phyloP scores from a whole-genome alignment of 1,139 yeast species.

The Kodamaea sp. region DNA sequence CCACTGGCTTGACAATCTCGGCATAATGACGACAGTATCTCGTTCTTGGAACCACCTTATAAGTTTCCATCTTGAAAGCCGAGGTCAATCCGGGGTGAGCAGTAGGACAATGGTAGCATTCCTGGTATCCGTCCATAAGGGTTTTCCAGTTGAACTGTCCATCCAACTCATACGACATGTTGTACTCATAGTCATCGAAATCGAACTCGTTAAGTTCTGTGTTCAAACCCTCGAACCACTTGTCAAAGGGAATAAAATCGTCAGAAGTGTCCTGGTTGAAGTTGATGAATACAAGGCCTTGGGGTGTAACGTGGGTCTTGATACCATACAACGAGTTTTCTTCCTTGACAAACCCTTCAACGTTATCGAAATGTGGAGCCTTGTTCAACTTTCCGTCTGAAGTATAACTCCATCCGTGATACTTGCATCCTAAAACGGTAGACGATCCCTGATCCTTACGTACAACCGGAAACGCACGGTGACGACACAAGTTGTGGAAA shows the following conservation, averaged over 20 bases:
- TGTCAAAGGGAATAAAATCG: constrained; percentile 46
- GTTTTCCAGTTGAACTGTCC: constrained; percentile 69
- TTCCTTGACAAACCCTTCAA: constrained; percentile 56
- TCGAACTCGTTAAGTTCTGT: constrained; percentile 57
- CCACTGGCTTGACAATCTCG: constrained; percentile 78
- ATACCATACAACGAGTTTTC: constrained; percentile 58
- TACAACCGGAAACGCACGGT: constrained; percentile 62
- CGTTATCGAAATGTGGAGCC: constrained; percentile 62
- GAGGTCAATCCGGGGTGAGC: constrained; percentile 61
- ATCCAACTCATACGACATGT: constrained; percentile 65
- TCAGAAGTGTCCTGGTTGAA: constrained; percentile 38
- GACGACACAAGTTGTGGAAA: constrained; percentile 65
- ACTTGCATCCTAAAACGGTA: constrained; percentile 56
- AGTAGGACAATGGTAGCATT: constrained; percentile 67
- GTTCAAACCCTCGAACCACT: constrained; percentile 53
- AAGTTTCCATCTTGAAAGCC: constrained; percentile 65
- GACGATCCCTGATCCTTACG: constrained; percentile 61
- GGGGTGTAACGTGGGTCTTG: constrained; percentile 53
- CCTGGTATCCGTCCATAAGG: constrained; percentile 67
- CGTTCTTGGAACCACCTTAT: constrained; percentile 58
- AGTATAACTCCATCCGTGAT: constrained; percentile 68
- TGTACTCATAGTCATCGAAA: constrained; percentile 60
- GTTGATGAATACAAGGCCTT: constrained; percentile 58
- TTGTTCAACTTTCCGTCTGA: constrained; percentile 57
- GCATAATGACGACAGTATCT: constrained; percentile 72